Evolutionary conservation across 1,139 yeast species (phyloP).

Genomic region (Komagataea norvegica): DNA sequence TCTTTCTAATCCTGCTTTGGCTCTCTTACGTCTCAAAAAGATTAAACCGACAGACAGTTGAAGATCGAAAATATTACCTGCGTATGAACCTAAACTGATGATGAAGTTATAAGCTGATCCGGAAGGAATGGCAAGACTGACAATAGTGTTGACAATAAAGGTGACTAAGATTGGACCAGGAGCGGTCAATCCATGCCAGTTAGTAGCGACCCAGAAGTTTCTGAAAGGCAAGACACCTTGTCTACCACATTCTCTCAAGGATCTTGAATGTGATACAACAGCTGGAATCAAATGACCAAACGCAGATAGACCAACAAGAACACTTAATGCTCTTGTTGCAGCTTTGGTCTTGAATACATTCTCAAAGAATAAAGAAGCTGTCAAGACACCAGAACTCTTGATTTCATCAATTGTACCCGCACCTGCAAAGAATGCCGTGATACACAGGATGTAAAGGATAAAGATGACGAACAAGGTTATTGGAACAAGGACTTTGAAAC

Average conservation of each 20-base stretch:
- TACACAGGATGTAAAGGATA: conserved; percentile 34
- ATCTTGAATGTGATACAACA: conserved; percentile 38
- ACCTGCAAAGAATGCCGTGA: conserved; percentile 40
- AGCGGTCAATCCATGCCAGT: conserved; percentile 40
- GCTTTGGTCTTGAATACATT: conserved; percentile 34
- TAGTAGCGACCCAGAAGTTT: conserved; percentile 37
- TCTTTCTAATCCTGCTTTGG: conserved; percentile 33
- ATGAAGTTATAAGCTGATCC: conserved; percentile 46
- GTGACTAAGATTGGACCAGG: conserved; percentile 36
- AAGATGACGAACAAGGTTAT: conserved; percentile 33
- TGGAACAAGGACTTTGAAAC: conserved; percentile 35
- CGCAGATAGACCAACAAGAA: conserved; percentile 40
- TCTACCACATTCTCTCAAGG: conserved; percentile 43
- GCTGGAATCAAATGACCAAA: conserved; percentile 41
- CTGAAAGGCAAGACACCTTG: conserved; percentile 44
- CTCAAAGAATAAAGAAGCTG: conserved; percentile 35
- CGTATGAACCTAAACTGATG: conserved; percentile 31
- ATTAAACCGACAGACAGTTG: conserved; percentile 36
- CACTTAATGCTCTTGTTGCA: conserved; percentile 31
- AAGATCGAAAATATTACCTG: conserved; percentile 36
- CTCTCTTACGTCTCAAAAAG: conserved; percentile 34
- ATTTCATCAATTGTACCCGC: conserved; percentile 30
- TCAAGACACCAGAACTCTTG: conserved; percentile 32
- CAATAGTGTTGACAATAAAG: conserved; percentile 36
- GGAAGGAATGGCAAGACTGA: conserved; percentile 42